phyloP scores from a whole-genome alignment of 2,329 filamentous ascomycete species.

The Phialophora expanda region DNA sequence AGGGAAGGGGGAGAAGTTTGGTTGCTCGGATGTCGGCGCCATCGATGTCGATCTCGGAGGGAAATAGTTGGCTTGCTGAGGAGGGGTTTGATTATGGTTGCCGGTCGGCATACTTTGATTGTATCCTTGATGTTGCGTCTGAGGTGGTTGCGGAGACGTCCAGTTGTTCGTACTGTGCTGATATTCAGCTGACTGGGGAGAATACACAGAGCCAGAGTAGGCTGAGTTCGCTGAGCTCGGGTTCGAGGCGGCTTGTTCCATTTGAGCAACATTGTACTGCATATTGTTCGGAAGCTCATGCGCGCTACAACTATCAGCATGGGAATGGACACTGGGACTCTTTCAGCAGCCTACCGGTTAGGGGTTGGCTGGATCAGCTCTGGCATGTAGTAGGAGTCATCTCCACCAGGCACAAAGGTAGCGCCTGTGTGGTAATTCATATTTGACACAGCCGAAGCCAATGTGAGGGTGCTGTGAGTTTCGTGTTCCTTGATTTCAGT shows the following conservation, averaged over 20 bases:
- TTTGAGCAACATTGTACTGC: slow-evolving; percentile 87
- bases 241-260: slow-evolving; percentile 66
- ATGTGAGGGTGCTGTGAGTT: slow-evolving; percentile 2
- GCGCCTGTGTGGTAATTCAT: slow-evolving; percentile 52
- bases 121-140: slow-evolving; percentile 48
- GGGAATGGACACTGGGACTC: slow-evolving; percentile 54
- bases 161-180: slow-evolving; percentile 18
- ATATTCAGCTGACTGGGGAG: slow-evolving; percentile 31
- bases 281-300: slow-evolving; percentile 76
- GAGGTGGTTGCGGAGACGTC: slow-evolving; percentile 18
- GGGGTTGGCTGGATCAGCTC: slow-evolving; percentile 72
- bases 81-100: slow-evolving; percentile 25
- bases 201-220: slow-evolving; percentile 33
- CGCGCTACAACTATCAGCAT: slow-evolving; percentile 82
- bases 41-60: slow-evolving; percentile 58
- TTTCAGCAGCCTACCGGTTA: slow-evolving; percentile 62
- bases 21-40: slow-evolving; percentile 58
- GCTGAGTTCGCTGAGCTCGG: slow-evolving; percentile 30
- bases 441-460: slow-evolving; percentile 6
- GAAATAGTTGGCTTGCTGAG: slow-evolving; percentile 48
- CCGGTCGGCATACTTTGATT: slow-evolving; percentile 23
- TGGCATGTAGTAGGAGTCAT: slow-evolving; percentile 72
- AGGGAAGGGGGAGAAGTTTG: slow-evolving; percentile 90
- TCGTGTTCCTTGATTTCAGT: slow-evolving; percentile 10
- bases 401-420: slow-evolving; percentile 70